Evolutionary conservation across 352 stramenopile species (phyloP), one percentile per base, ranked within the genome.

Genomic region (Aphanomyces cochlioides): DNA sequence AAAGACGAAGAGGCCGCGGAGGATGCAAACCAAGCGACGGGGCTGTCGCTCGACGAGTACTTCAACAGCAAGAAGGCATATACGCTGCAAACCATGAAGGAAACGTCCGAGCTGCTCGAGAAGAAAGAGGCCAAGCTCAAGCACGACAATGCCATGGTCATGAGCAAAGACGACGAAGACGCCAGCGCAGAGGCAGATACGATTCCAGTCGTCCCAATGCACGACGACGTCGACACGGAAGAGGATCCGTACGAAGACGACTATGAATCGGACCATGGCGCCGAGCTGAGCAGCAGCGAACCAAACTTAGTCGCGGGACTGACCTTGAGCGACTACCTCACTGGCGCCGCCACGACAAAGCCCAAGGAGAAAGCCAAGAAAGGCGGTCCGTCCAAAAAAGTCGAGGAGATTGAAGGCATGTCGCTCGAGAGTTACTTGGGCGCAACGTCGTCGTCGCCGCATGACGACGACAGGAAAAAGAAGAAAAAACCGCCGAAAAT

Each of bases 41-140:
- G 64, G 7, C 54, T 70, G 7, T 70, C 64, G 17, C 64, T 70
- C 0, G 64, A 70, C 54, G 64, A 36, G n/a, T 70, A 70, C 64
- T 70, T 70, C n/a, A 70, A 70, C 54, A 70, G 47, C 45, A 70
- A 70, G 48, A 70, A 70, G 54, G 64, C 59, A n/a, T 70, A 70
- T 7, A 70, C 36, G 10, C 47, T 70, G 5, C n/a, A 61, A 34
- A 36, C 48, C 8, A 70, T 70, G 64, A 70, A 70, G 64, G 64
- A 70, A 56, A 70, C 64, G 48, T 60, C 64, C 34, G 64, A 70
- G 40, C 54, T 70, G 10, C 54, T 70, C 17, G 54, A 70, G 47
- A 70, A 70, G 47, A 67, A 61, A 37, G 54, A 61, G 21, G 54
- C 59, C 39, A 67, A 67, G 43, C 57, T 50, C 57, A 61, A 61